Evolutionary conservation across 805 yeast genomes (phyloP).

Genomic region (Ogataea ramenticola): DNA sequence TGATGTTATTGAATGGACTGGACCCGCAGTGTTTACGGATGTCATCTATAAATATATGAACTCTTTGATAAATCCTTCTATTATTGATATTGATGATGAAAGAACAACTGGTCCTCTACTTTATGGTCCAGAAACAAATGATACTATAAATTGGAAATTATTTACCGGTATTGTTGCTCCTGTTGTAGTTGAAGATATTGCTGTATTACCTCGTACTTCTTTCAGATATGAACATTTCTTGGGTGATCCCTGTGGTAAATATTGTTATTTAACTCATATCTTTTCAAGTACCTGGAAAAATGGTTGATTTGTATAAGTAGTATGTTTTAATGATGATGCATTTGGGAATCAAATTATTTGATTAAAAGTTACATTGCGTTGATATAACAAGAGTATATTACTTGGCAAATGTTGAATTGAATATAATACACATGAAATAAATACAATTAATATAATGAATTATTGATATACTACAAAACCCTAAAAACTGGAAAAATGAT

Average conservation of each 20-base stretch:
- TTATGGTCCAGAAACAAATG: slow-evolving; percentile 2
- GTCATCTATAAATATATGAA: slow-evolving; percentile 39
- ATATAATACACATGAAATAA: too few species aligned
- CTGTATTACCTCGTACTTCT: not conserved
- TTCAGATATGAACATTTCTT: slow-evolving; percentile 5
- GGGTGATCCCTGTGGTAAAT: not conserved
- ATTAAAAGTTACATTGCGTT: too few species aligned
- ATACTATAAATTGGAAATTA: slow-evolving; percentile 1
- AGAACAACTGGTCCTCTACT: not conserved
- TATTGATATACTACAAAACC: too few species aligned
- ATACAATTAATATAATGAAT: too few species aligned
- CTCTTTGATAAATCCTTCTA: slow-evolving; percentile 13
- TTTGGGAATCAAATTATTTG: too few species aligned
- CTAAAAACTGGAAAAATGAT: too few species aligned
- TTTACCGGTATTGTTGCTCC: slow-evolving; percentile 1
- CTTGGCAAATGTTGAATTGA: too few species aligned
- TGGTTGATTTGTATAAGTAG: not conserved
- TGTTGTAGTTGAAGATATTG: slow-evolving; percentile 1
- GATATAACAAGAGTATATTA: too few species aligned
- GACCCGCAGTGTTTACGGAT: slow-evolving; percentile 87
- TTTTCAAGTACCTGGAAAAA: slow-evolving; percentile 3
- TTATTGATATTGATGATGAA: slow-evolving; percentile 2
- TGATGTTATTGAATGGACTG: slow-evolving; percentile 84
- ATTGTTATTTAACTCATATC: not conserved
- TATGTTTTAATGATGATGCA: too few species aligned